Base-by-base conservation (phyloP, 768 basidiomycete species). In the Tylopilus sp. region DNA sequence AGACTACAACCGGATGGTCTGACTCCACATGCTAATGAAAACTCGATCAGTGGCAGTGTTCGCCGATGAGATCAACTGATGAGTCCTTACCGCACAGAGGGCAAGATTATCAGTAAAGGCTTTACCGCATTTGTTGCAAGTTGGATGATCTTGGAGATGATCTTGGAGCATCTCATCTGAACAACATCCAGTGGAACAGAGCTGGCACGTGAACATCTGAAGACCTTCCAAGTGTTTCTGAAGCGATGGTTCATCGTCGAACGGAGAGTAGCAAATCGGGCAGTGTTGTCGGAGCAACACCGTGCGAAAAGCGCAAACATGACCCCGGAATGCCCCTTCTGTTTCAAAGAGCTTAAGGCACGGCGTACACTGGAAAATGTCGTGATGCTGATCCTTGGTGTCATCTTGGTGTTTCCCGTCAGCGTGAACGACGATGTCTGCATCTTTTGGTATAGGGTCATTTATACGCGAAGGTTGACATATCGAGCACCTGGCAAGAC, bases 111-210 rank as follows among this genome's bases (percentile, higher is more conserved):
- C 56, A 16, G 47, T 44, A 56, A 68, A 68, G 2, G 44, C 29
- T 26, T 49, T 52, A 47, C 29, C 40, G 14, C 66, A 68, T 48
- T 55, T 68, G 52, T 30, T 30, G 48, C 66, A 67, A 7, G 57
- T 54, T 4, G 66, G 62, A 45, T 68, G 67, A 12, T 44, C 25
- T 25, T 64, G 49, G 0, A 64, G 13, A 53, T 68, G 66, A 29
- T 68, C 64, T 19, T 64, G 54, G 25, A 68, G n/a, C 48, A 63
- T 59, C 48, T 60, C 59, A 11, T 59, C 45, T 25, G 64, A 66
- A 42, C 66, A 67, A 41, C 53, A 63, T 25, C 50, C 48, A 59
- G 44, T 37, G 36, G 11, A 33, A 37, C 67, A 67, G 28, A 62
- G 38, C 29, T 57, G 55, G 45, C 66, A 67, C 9, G 53, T 52